These are phyloP conservation scores for Gossypium aridum DNA, from an alignment of 441 rosid species.

Conservation along the genomic window DNA sequence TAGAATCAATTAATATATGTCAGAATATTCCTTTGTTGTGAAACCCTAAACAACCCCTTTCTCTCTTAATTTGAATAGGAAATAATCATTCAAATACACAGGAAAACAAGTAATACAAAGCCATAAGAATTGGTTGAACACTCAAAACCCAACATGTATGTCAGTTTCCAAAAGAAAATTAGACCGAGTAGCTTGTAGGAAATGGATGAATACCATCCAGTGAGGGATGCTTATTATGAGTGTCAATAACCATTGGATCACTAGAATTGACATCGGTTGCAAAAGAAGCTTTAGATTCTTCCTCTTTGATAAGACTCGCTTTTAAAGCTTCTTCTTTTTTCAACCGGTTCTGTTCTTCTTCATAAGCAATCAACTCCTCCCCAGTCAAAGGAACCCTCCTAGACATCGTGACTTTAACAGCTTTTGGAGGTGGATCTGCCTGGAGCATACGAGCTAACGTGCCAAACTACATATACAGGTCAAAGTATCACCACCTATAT, in stretches of 20 bases:
- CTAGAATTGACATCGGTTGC: slow-evolving; percentile 45
- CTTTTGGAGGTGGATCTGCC: slow-evolving; percentile 97
- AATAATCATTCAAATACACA: slow-evolving; percentile 1
- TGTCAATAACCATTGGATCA: slow-evolving; percentile 84
- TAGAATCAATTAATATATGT: not conserved
- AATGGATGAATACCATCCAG: slow-evolving; percentile 52
- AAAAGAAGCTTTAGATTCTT: slow-evolving; percentile 60
- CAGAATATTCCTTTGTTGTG: not conserved
- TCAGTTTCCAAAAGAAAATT: not conserved
- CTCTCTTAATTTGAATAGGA: not conserved
- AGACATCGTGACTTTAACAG: slow-evolving; percentile 90
- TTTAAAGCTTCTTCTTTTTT: slow-evolving; percentile 89
- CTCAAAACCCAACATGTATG: not conserved
- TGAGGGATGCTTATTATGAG: slow-evolving; percentile 36
- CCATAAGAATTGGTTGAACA: not conserved
- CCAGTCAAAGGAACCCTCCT: slow-evolving; percentile 95
- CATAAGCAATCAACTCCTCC: slow-evolving; percentile 90
- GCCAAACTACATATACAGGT: slow-evolving; percentile 58
- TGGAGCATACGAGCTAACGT: slow-evolving; percentile 96
- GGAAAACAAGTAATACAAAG: not conserved
- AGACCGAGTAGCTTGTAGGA: not conserved
- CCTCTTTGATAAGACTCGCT: slow-evolving; percentile 79
- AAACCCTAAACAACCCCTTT: not conserved
- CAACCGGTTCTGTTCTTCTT: slow-evolving; percentile 86
- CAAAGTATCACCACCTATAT: slow-evolving; percentile 14